Base-by-base conservation (phyloP, 305 asterid genomes). In the Caryopteris hybrid region DNA sequence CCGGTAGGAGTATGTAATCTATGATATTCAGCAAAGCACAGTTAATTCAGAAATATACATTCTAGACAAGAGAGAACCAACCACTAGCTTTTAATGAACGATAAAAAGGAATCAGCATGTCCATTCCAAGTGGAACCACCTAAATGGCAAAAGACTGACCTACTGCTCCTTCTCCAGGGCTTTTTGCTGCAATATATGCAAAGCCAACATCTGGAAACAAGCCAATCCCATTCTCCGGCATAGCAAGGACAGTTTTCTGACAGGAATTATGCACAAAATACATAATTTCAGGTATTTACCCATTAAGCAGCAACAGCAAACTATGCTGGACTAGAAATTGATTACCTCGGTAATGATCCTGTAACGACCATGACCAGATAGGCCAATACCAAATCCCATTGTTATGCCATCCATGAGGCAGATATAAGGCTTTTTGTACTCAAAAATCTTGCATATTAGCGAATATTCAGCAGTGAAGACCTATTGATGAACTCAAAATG, bases 321-420 rank as follows among this genome's bases (percentile, higher is more conserved):
- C 45, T 60, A 29, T 53, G 56, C 68, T 23, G 58, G 52, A 41
- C 70, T 67, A 53, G 57, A 64, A 78, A 63, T 53, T 41, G 57
- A 60, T 71, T 78, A 90, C 99, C 96, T 93, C 99, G 8, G 99
- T 90, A 75, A 93, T 68, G 60, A 93, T 80, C 85, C 91, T 84
- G 75, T 93, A 90, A 33, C 82, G 86, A 62, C 99, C 99, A 77
- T 93, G 99, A 70, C 99, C 96, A 72, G 91, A 93, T 54, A 93
- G 85, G 41, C 97, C 99, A 76, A 93, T 85, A 47, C 99, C 99
- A 76, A 93, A 93, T 45, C 99, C 99, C 99, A 93, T 93, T n/a
- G 99, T 93, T 60, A 93, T 79, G 65, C 99, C 99, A 82, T 93
- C 99, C 96, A 93, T 93, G 83, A 90, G 84, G 81, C 85, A 78